Evolutionary conservation across 2,329 filamentous ascomycete species (phyloP).

Genomic region (Pseudocercospora fijiensis): DNA sequence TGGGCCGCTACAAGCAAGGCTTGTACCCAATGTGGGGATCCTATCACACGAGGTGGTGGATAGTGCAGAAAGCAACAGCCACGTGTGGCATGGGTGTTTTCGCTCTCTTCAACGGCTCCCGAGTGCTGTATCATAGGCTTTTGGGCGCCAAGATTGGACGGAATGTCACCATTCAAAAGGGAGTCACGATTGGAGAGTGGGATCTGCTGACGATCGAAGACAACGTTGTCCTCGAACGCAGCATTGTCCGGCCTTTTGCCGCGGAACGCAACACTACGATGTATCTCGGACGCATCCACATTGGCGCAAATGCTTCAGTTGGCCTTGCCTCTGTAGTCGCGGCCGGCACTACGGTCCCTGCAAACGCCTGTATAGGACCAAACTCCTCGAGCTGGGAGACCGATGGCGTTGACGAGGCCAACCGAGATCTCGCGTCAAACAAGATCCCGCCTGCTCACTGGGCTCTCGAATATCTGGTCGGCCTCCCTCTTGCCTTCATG

Average conservation of each 20-base stretch:
- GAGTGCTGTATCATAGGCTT: constrained; percentile 51
- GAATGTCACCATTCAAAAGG: constrained; percentile 49
- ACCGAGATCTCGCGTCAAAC: constrained; percentile 47
- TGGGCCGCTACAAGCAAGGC: constrained; percentile 55
- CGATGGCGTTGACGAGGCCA: constrained; percentile 48
- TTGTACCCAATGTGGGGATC: constrained; percentile 60
- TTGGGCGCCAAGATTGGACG: constrained; percentile 56
- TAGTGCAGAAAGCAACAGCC: constrained; percentile 55
- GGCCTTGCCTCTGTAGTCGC: constrained; percentile 54
- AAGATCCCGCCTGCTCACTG: constrained; percentile 49
- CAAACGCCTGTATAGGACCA: constrained; percentile 54
- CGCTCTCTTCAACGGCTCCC: constrained; percentile 41
- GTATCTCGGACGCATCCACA: constrained; percentile 54
- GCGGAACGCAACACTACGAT: constrained; percentile 59
- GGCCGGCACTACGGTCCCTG: constrained; percentile 51
- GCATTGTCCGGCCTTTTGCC: constrained; percentile 54
- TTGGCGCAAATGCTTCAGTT: constrained; percentile 51
- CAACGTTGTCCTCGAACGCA: constrained; percentile 49
- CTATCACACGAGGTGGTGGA: constrained; percentile 61
- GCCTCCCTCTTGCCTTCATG: constrained; percentile 45
- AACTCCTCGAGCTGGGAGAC: constrained; percentile 61
- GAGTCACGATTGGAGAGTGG: constrained; percentile 54
- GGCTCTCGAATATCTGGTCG: constrained; percentile 45
- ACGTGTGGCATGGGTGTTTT: constrained; percentile 53
- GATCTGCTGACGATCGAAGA: constrained; percentile 58